Evolutionary conservation across 208 protist genomes (phyloP).

Genomic region (Leishmania gerbilli): DNA sequence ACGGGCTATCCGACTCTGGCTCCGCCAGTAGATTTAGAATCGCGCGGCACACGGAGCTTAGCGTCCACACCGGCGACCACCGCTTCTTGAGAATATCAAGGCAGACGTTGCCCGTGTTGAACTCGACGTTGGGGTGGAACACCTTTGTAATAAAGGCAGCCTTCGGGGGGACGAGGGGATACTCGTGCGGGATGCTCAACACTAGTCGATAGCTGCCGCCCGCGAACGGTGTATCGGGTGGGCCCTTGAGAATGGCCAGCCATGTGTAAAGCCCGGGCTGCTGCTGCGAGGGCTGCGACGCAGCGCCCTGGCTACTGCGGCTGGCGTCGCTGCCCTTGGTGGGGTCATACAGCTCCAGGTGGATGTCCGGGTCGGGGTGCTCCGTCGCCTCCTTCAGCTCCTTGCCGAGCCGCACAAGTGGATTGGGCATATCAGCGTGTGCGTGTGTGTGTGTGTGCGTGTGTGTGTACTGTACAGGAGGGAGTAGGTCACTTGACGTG

Average conservation of each 20-base stretch:
- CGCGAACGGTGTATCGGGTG: constrained; percentile 80
- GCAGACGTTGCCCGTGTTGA: constrained; percentile 84
- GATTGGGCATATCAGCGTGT: constrained; percentile 34
- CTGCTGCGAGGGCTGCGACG: background rate
- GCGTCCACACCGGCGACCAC: constrained; percentile 92
- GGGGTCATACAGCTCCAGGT: constrained; percentile 43
- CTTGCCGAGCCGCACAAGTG: constrained; percentile 54
- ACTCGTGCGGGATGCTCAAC: constrained; percentile 75
- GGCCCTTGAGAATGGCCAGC: constrained; percentile 69
- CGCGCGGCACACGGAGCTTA: constrained; percentile 84
- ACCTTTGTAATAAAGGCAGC: constrained; percentile 84
- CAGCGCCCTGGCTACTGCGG: background rate
- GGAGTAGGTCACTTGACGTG: background rate
- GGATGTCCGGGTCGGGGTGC: constrained; percentile 54
- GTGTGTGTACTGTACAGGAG: background rate
- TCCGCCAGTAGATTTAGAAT: constrained; percentile 77
- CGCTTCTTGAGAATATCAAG: constrained; percentile 91
- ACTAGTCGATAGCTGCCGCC: constrained; percentile 70
- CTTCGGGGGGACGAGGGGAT: constrained; percentile 85
- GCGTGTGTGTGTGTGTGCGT: background rate
- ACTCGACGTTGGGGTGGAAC: constrained; percentile 94
- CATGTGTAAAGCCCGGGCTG: constrained; percentile 52
- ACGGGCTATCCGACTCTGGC: constrained; percentile 78
- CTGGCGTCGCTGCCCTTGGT: background rate
- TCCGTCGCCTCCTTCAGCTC: constrained; percentile 57